Base-by-base conservation (phyloP, 441 rosid species). In the Gossypium gossypioides region DNA sequence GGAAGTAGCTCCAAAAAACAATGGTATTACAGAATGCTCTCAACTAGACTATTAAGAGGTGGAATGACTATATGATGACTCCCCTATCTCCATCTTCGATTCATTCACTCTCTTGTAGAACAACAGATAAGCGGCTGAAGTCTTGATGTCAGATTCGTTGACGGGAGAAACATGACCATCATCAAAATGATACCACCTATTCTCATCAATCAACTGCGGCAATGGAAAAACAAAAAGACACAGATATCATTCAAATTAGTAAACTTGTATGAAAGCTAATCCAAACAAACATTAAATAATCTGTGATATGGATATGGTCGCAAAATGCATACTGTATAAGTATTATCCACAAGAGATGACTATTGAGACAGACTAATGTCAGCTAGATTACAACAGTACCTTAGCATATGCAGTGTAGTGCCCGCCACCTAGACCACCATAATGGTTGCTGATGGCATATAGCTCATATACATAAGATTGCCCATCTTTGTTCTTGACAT, bases 151-250 rank as follows among this genome's bases (percentile, higher is more conserved):
- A 0, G 86, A 65, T 77, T 92, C 99, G 21, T 77, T 66, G 46
- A 84, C 81, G 0, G 84, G 86, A 75, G 96, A 81, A 67, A 92
- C 97, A 59, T 80, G 90, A 61, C 89, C 85, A 69, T 94, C 99
- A 1, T 94, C 97, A 13, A 94, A 94, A 72, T 85, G 86, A 82
- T 94, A 94, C 99, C 97, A 94, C 71, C 86, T 88, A 62, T 87
- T 83, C 78, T 90, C 99, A 48, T 94, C 96, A 71, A 88, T 81
- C 84, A 90, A 77, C 97, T 94, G 89, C 81, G 75, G 3, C 76
- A 68, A 44, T 44, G 8, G 32, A 51, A 24, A 24, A 32, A 56
- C 3, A 12, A 25, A 16, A 52, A 40, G 58, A 8, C 12, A 4
- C 1, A 27, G 64, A 27, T 59, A 25, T 15, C 25, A 5, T 44